A percentile compares a stretch with the other conserved stretches of the same genome.
phyloP scores from a whole-genome alignment of 2,329 filamentous ascomycete species.

The Colletotrichum paranaense region DNA sequence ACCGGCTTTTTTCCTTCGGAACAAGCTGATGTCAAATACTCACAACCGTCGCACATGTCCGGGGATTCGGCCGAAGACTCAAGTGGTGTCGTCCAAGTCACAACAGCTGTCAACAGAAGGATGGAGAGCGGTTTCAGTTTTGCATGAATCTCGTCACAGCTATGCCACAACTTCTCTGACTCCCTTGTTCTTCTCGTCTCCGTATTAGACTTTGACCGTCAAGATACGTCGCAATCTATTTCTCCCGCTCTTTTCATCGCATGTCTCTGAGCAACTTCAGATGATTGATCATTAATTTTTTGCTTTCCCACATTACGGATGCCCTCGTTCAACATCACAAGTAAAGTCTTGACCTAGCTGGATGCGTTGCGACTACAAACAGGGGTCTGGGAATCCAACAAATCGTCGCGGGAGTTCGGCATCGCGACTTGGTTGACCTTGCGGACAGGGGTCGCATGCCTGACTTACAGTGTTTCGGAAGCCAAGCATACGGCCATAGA shows the following conservation, averaged over 20 bases:
- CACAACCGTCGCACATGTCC: background rate
- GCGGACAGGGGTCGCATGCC: conserved; percentile 28
- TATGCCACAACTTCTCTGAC: background rate
- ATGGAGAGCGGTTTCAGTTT: conserved; percentile 17
- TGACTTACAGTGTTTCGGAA: conserved; percentile 30
- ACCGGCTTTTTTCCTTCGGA: too few relatives aligned
- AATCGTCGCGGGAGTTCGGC: conserved; percentile 19
- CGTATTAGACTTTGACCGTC: conserved; percentile 2
- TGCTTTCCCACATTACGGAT: background rate
- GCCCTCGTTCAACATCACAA: background rate
- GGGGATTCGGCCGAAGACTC: background rate
- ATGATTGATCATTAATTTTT: conserved; percentile 13
- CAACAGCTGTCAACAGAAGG: background rate
- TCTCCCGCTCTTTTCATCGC: conserved; percentile 7
- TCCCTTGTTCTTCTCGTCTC: background rate
- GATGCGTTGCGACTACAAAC: background rate
- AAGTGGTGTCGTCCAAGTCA: background rate
- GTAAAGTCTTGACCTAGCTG: background rate
- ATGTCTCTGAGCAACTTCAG: conserved; percentile 22
- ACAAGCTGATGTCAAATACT: background rate
- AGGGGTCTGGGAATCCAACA: background rate
- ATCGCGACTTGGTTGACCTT: background rate
- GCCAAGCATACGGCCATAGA: conserved; percentile 19
- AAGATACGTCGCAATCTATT: background rate
- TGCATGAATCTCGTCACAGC: conserved; percentile 11